phyloP scores from a whole-genome alignment of 2,329 filamentous ascomycete genomes.

The Pochonia chlamydosporia region DNA sequence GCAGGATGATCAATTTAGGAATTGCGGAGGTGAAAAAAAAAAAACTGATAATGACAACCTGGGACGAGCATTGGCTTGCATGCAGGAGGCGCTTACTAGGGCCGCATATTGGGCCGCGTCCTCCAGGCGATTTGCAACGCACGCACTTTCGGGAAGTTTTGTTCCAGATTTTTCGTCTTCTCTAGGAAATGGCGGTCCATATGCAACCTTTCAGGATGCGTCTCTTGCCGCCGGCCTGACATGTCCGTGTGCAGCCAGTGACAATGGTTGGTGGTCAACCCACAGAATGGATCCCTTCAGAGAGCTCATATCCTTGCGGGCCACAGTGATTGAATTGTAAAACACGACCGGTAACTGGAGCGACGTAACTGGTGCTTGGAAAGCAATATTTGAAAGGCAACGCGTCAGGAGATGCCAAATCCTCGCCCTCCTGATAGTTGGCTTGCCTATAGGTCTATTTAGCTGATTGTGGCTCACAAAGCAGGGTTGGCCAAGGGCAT shows the following conservation, averaged over 20 bases:
- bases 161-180: conserved; percentile 6
- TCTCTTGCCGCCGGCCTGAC: conserved; percentile 30
- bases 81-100: conserved; percentile 10
- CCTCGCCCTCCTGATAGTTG: too few relatives aligned
- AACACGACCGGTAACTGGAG: too few relatives aligned
- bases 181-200: conserved; percentile 4
- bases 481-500: too few relatives aligned
- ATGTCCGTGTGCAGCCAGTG: too few relatives aligned
- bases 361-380: too few relatives aligned
- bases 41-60: not conserved
- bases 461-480: too few relatives aligned
- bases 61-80: conserved; percentile 2
- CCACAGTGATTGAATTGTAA: too few relatives aligned
- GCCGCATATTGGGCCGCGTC: conserved; percentile 10
- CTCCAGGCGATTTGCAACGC: conserved; percentile 4
- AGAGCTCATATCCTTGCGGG: too few relatives aligned
- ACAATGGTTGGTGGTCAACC: not conserved
- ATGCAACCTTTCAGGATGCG: conserved; percentile 31
- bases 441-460: too few relatives aligned
- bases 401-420: too few relatives aligned
- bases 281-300: too few relatives aligned
- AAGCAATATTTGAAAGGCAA: too few relatives aligned
- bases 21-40: not conserved
- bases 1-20: not conserved
- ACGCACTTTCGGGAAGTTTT: conserved; percentile 14